These are phyloP conservation scores for Colletotrichum tanaceti DNA, from an alignment of 2,329 filamentous ascomycete genomes.

Conservation along the genomic window DNA sequence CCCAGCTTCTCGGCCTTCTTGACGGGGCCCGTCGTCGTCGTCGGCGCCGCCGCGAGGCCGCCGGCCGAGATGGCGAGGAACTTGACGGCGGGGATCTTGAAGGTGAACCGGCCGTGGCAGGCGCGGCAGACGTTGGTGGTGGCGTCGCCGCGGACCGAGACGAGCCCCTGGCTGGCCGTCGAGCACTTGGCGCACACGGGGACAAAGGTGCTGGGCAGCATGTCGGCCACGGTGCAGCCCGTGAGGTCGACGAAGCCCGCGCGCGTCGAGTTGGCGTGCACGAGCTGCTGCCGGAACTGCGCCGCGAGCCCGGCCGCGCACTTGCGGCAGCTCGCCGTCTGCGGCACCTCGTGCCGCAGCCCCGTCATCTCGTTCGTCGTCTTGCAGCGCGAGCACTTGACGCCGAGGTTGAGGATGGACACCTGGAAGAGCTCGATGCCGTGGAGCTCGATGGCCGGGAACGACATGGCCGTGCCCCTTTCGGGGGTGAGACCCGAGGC, in stretches of 20 bases:
- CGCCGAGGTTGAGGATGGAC: conserved; percentile 71
- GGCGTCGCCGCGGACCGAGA: conserved; percentile 79
- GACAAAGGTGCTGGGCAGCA: conserved; percentile 82
- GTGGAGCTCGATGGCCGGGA: conserved; percentile 81
- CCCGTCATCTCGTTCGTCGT: conserved; percentile 76
- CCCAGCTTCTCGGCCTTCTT: conserved; percentile 66
- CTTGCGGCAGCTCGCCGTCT: conserved; percentile 67
- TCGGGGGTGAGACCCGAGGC: conserved; percentile 61
- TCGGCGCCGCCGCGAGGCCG: conserved; percentile 55
- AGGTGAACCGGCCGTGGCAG: conserved; percentile 83
- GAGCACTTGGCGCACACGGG: conserved; percentile 84
- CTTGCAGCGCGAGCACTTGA: conserved; percentile 85
- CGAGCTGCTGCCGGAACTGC: conserved; percentile 73
- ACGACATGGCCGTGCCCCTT: conserved; percentile 80
- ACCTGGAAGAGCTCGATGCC: conserved; percentile 82
- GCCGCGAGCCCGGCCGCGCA: conserved; percentile 65
- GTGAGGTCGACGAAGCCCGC: conserved; percentile 83
- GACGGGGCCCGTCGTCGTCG: conserved; percentile 53
- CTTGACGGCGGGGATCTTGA: conserved; percentile 81
- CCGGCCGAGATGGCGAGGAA: conserved; percentile 77
- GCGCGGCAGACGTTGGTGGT: conserved; percentile 80
- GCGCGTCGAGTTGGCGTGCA: conserved; percentile 78
- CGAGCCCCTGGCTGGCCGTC: conserved; percentile 73
- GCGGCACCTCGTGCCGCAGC: conserved; percentile 67
- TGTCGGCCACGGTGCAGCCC: conserved; percentile 79